These are phyloP conservation scores for Murraya koenigii DNA, from an alignment of 345 rosid species.

Conservation along the genomic window DNA sequence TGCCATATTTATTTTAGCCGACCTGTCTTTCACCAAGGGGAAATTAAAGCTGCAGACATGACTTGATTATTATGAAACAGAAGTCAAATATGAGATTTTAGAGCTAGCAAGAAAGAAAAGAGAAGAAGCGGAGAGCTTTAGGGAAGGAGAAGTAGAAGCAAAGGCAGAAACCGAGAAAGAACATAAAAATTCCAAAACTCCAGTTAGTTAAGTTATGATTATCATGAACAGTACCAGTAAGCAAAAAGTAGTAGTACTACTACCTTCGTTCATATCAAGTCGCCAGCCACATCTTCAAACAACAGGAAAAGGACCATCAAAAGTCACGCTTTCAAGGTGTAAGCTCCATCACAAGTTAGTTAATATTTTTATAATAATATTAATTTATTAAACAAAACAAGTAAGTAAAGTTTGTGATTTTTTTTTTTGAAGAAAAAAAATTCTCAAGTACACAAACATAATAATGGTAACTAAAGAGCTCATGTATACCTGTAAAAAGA, in stretches of 20 bases:
- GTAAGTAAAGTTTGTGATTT: neutral
- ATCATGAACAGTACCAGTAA: constrained; percentile 21
- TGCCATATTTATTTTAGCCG: constrained; percentile 17
- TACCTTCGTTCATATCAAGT: no score
- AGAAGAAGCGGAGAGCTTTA: neutral
- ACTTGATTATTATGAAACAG: neutral
- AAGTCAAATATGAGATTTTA: neutral
- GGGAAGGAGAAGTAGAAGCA: neutral
- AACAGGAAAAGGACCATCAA: constrained; percentile 27
- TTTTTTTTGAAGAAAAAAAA: neutral
- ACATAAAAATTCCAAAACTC: constrained; percentile 11
- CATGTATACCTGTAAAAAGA: neutral
- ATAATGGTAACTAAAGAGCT: neutral
- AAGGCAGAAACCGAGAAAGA: neutral
- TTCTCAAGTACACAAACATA: neutral
- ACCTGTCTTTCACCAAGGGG: neutral
- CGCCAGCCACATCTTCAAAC: no score
- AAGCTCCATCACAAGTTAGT: constrained; percentile 17
- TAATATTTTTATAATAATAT: neutral
- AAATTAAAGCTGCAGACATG: neutral
- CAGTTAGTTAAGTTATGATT: constrained; percentile 22
- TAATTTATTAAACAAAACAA: neutral
- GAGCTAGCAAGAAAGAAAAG: neutral
- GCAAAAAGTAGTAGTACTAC: neutral
- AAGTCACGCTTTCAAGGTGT: constrained; percentile 40